Evolutionary conservation across 371 early-diverging fungal species (phyloP).

Genomic region (Batkoa obscura): DNA sequence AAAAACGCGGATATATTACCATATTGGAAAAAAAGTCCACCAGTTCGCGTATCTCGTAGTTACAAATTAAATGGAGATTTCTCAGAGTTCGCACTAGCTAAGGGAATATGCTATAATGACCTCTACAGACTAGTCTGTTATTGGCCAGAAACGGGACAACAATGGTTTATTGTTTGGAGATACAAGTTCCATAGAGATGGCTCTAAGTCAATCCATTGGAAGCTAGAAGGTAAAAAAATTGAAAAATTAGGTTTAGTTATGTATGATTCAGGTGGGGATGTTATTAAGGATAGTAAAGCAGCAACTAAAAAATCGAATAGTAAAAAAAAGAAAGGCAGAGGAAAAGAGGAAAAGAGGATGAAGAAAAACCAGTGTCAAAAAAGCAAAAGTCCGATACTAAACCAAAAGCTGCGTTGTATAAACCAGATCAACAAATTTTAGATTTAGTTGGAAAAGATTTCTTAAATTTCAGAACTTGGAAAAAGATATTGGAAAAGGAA

Average conservation of each 20-base stretch:
- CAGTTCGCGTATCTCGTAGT: conserved; percentile 33
- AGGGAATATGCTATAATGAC: conserved; percentile 42
- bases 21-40: conserved; percentile 30
- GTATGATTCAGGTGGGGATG: conserved; percentile 11
- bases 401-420: too few relatives aligned
- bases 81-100: conserved; percentile 22
- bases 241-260: conserved; percentile 18
- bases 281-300: neutral
- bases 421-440: too few relatives aligned
- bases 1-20: conserved; percentile 19
- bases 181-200: conserved; percentile 40
- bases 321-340: neutral
- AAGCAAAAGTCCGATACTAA: too few relatives aligned
- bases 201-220: conserved; percentile 38
- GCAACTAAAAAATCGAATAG: neutral
- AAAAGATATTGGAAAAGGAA: conserved; percentile 7
- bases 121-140: conserved; percentile 38
- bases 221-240: conserved; percentile 18
- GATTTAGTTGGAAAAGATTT: conserved; percentile 8
- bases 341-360: too few relatives aligned
- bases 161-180: conserved; percentile 12
- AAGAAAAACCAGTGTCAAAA: too few relatives aligned
- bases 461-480: conserved; percentile 10
- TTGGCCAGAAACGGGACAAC: conserved; percentile 27
- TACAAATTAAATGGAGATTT: conserved; percentile 17